These are phyloP conservation scores for Rhodotorula diobovata DNA, from an alignment of 768 basidiomycete genomes.

Conservation along the genomic window DNA sequence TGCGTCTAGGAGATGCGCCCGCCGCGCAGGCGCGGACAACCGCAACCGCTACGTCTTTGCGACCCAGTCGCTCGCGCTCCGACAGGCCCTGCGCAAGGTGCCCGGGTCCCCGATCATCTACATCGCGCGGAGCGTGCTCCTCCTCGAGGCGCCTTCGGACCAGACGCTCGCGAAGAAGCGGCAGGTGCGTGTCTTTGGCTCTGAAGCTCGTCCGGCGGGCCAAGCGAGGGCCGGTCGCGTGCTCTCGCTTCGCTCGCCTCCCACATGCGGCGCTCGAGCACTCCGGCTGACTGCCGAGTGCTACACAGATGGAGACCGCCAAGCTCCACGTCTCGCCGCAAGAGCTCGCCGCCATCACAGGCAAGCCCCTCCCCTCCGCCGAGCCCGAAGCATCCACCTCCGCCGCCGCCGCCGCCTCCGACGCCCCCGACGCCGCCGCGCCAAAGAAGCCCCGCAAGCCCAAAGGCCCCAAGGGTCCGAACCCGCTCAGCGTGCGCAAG, in stretches of 20 bases:
- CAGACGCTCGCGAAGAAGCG: constrained; percentile 67
- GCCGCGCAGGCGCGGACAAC: constrained; percentile 65
- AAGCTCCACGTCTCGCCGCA: constrained; percentile 56
- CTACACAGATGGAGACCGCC: constrained; percentile 58
- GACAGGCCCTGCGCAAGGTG: constrained; percentile 63
- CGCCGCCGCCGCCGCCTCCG: not conserved
- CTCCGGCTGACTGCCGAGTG: not conserved
- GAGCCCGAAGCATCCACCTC: not conserved
- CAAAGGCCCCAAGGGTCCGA: constrained; percentile 71
- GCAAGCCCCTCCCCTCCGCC: constrained; percentile 21
- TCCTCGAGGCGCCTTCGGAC: constrained; percentile 83
- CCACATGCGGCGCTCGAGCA: not conserved
- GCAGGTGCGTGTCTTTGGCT: constrained; percentile 49
- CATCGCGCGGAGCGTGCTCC: constrained; percentile 81
- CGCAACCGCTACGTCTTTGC: constrained; percentile 89
- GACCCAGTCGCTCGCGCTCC: constrained; percentile 70
- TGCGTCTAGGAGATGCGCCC: not conserved
- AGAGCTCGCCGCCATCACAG: constrained; percentile 37
- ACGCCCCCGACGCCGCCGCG: constrained; percentile 22
- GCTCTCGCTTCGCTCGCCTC: too few relatives aligned
- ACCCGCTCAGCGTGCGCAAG: constrained; percentile 87
- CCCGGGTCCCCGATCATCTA: constrained; percentile 87
- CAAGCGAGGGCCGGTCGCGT: too few relatives aligned
- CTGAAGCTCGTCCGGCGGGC: too few relatives aligned
- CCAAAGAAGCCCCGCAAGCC: constrained; percentile 46